Base-by-base conservation (phyloP, 2,329 filamentous ascomycete species). In the Corinectria fuckeliana region DNA sequence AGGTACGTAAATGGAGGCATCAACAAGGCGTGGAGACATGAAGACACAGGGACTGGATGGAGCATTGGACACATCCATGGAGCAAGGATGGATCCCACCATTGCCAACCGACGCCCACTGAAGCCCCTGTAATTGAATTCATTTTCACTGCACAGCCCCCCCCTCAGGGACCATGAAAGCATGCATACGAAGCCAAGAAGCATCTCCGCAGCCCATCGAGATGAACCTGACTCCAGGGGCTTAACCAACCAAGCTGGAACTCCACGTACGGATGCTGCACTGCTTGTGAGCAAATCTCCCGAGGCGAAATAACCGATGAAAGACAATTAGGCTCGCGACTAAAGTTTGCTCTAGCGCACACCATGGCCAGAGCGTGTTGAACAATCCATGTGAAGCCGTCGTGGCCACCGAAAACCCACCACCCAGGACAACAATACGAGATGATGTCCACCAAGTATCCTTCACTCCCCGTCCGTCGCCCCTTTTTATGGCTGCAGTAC, bases 261-360 rank as follows among this genome's bases (percentile, higher is more conserved):
- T n/a, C n/a, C n/a, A n/a, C n/a, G n/a, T n/a, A n/a, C n/a, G n/a
- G n/a, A n/a, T n/a, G n/a, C n/a, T n/a, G n/a, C n/a, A n/a, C n/a
- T n/a, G n/a, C n/a, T n/a, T n/a, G 32, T 16, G 5, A 36, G 18
- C n/a, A 36, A n/a, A 18, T 36, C 18, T 36, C 18, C 41, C 13
- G 23, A 16, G 14, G n/a, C 28, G 42, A 25, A 10, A 18, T n/a
- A 20, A 18, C 23, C 16, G n/a, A 28, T 45, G 23, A 28, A 10
- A 28, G n/a, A 28, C 42, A 63, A 64, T 67, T 68, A 68, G 62
- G 36, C 64, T 68, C 58, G 47, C 41, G 54, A 60, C 62, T 62
- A 69, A 55, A 62, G 52, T 67, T 66, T 56, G 44, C 45, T 52
- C 28, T 55, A 54, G 50, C 39, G 50, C 38, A 44, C 48, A 36